Evolutionary conservation across 2,329 filamentous ascomycete genomes (phyloP).

Genomic region (Fusarium concolor): DNA sequence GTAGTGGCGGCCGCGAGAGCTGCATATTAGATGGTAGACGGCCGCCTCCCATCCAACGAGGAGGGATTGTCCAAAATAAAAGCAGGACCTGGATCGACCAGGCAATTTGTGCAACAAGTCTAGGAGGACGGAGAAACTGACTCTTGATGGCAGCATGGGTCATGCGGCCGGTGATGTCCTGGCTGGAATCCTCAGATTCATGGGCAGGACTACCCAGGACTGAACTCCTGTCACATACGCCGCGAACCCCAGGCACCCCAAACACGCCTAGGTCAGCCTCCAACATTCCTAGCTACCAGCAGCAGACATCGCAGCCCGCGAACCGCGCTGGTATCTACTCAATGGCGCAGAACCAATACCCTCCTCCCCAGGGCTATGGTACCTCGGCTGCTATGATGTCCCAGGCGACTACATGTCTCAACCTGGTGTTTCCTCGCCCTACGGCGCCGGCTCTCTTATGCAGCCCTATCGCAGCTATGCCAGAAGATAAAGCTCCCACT

Average conservation of each 20-base stretch:
- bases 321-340: constrained; percentile 63
- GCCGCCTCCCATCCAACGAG: no score
- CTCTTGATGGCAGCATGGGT: no score
- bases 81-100: no score
- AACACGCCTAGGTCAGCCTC: constrained; percentile 68
- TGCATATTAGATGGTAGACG: no score
- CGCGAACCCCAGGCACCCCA: constrained; percentile 71
- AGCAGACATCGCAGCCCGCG: constrained; percentile 61
- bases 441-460: constrained; percentile 69
- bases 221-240: no score
- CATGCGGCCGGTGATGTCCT: no score
- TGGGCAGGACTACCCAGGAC: no score
- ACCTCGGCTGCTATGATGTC: constrained; percentile 72
- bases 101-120: no score
- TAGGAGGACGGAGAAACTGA: no score
- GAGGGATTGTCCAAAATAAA: no score
- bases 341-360: constrained; percentile 68
- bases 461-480: constrained; percentile 66
- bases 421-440: constrained; percentile 68
- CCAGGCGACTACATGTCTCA: constrained; percentile 73
- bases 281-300: constrained; percentile 66
- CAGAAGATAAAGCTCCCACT: constrained; percentile 75
- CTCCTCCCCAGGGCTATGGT: constrained; percentile 65
- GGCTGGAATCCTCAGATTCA: no score
- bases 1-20: no score